Evolutionary conservation across 2,329 filamentous ascomycete species (phyloP), one percentile per base, ranked within the genome.

Genomic region (Claviceps citrina): DNA sequence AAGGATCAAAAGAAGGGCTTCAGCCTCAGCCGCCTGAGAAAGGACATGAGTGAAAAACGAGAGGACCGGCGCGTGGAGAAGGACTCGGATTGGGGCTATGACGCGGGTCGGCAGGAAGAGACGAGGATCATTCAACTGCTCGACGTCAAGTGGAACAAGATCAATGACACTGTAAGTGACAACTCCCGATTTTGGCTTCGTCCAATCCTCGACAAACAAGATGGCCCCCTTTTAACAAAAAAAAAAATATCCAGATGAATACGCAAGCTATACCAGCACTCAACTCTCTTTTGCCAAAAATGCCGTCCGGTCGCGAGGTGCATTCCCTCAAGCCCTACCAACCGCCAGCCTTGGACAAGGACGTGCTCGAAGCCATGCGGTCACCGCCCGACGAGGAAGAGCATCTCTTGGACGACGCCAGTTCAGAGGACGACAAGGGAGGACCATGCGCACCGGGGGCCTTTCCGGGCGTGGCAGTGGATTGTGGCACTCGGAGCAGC

Each of bases 231-330:
- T n/a, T n/a, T n/a, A n/a, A n/a, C n/a, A n/a, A n/a, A n/a, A n/a
- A 24, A 24, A 5, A 24, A 24, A 24, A 5, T 12, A 3, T 22
- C 9, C 34, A 89, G 77, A 79, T 94, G 51, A 84, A 87, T 44
- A 80, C 85, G 0, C 85, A 94, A 55, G 41, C 67, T 2, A 71
- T 96, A 25, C 85, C 87, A 0, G 69, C 81, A 0, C 70, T 73
- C 4, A 78, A 78, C 12, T 73, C 81, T 0, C 63, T 95, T 8
- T 61, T 93, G 4, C 72, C 82, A 6, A 78, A 76, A 44, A 81
- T 96, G 64, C 89, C 91, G 0, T 89, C 83, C 1, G 89, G 89
- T 2, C 75, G 89, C 46, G 87, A 95, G 51, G 85, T 94, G 39
- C 81, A 93, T 47, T 71, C 67, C 0, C 64, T 84, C 27, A 79